Conservation (phyloP, 1,284 basidiomycete genomes). For the Sporisorium scitamineum region DNA sequence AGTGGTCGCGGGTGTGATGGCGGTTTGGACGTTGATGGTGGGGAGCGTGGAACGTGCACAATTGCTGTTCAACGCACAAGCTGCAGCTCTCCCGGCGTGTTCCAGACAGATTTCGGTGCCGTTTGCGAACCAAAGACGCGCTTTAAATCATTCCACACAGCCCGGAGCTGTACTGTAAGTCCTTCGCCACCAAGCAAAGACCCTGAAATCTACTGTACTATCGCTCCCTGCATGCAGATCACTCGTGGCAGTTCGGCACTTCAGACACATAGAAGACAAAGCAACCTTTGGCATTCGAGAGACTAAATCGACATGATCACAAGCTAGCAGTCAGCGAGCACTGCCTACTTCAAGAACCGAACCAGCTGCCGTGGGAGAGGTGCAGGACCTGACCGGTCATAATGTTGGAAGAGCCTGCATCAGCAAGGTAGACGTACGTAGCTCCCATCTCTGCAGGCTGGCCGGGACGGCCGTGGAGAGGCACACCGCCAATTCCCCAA, state of each 20-base stretch:
- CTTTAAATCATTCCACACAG: neutral
- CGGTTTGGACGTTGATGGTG: neutral
- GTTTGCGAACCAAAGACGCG: neutral
- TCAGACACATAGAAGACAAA: too few relatives aligned
- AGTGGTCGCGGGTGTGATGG: neutral
- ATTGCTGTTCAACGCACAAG: neutral
- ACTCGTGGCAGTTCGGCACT: neutral
- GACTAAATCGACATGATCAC: neutral
- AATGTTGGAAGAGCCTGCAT: constrained; percentile 51
- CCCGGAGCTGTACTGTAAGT: neutral
- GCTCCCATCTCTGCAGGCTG: constrained; percentile 60
- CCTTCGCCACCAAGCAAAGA: too few relatives aligned
- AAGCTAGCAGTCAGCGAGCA: neutral
- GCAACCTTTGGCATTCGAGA: neutral
- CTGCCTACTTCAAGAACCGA: constrained; percentile 31
- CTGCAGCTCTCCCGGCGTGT: constrained; percentile 6
- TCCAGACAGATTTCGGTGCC: constrained; percentile 1
- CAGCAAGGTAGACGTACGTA: constrained; percentile 57
- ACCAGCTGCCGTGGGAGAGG: constrained; percentile 50
- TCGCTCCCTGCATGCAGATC: neutral
- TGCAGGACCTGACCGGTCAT: constrained; percentile 60
- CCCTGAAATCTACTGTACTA: neutral
- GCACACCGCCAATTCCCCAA: constrained; percentile 52
- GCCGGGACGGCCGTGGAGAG: constrained; percentile 50
- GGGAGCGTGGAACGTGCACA: neutral